Evolutionary conservation across 768 basidiomycete genomes (phyloP), one percentile per base, ranked within the genome.

Genomic region (Termitomyces sp.): DNA sequence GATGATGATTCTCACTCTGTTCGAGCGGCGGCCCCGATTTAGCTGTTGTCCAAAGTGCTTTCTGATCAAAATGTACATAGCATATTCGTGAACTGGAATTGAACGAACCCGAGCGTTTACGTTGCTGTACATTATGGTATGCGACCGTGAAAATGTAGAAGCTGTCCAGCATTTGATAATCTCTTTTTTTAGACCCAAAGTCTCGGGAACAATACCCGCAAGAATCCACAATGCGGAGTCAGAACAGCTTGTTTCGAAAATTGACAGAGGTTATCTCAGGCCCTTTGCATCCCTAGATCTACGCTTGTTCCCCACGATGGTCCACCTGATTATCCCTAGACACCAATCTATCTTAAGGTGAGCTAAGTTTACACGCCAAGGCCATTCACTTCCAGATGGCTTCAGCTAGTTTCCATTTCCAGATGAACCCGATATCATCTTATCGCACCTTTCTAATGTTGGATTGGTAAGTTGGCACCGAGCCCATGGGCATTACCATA

Each of bases 41-140:
- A 32, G 19, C n/a, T 27, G 37, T 14, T 39, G 17, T 16, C 28
- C 23, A 16, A 12, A 50, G 23, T 16, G 19, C 37, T 42, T 51
- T 60, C 54, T 57, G 52, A 57, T 57, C 35, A 48, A 45, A 19
- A 46, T 39, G 37, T 34, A 23, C 25, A 50, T 23, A 44, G 48
- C n/a, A 21, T 27, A 17, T 16, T 42, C 5, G 2, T 8, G 25
- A 27, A 4, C 27, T 7, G 23, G 21, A 5, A 25, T 23, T 11
- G 17, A 11, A 11, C 25, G 23, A 50, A n/a, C 17, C 2, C 21
- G 17, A 35, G 21, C 11, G n/a, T 11, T 11, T 21, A 34, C 14
- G 17, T 16, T 21, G 17, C 21, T 48, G 47, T n/a, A n/a, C 19
- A 48, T 17, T 30, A 17, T 30, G 44, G 17, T 30, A n/a, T 30